Conservation (phyloP, 768 basidiomycete genomes). For the Boletus tomentosulus region DNA sequence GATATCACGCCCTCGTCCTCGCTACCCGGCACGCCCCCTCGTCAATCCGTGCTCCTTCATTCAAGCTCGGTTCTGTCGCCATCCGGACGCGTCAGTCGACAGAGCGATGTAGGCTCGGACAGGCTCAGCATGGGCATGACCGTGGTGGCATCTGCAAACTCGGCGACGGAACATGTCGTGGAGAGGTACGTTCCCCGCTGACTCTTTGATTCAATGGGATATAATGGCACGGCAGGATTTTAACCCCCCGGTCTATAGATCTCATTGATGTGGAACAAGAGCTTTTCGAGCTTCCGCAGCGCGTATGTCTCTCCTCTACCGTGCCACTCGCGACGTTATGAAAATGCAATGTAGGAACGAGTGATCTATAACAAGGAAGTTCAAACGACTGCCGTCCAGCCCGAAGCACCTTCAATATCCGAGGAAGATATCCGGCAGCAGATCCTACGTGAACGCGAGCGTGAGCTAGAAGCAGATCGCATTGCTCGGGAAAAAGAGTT, state of each 20-base stretch:
- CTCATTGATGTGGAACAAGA: constrained; percentile 89
- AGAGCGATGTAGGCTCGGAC: constrained; percentile 61
- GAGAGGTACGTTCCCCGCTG: constrained; percentile 50
- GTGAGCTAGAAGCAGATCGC: constrained; percentile 64
- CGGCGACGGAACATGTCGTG: constrained; percentile 63
- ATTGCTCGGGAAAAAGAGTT: constrained; percentile 69
- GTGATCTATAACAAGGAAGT: constrained; percentile 83
- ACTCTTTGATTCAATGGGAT: not conserved
- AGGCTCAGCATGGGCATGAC: constrained; percentile 41
- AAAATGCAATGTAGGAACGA: constrained; percentile 49
- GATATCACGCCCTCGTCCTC: constrained; percentile 70
- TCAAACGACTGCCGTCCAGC: constrained; percentile 67
- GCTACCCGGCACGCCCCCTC: constrained; percentile 63
- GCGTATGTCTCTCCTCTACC: constrained; percentile 42
- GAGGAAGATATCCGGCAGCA: constrained; percentile 78
- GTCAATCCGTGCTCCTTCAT: constrained; percentile 35
- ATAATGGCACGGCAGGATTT: constrained; percentile 38
- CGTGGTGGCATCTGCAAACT: constrained; percentile 45
- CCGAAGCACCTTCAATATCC: constrained; percentile 43
- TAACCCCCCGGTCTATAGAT: constrained; percentile 65
- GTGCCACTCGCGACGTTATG: not conserved
- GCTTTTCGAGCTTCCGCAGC: constrained; percentile 84
- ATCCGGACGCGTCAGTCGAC: constrained; percentile 66
- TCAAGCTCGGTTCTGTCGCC: constrained; percentile 35
- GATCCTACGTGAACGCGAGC: constrained; percentile 51